Percentiles rank a stretch among this genome's conserved stretches.
Conservation (phyloP, 1,284 basidiomycete species). For the Hymenochaete sp. region DNA sequence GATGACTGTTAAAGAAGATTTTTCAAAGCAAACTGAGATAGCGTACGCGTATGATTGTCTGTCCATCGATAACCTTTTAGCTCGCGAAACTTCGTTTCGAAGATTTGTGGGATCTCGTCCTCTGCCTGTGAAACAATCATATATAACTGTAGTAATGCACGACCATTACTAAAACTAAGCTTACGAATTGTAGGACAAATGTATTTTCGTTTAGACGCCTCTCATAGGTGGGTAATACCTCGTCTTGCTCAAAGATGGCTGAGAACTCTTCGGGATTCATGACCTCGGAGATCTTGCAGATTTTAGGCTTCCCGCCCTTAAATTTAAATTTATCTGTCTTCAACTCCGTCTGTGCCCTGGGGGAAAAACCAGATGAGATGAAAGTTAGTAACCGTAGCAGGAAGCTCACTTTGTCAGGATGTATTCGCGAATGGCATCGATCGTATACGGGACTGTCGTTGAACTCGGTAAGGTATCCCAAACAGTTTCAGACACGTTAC, state of each 20-base stretch:
- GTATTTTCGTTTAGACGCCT: conserved; percentile 31
- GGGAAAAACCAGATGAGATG: not conserved
- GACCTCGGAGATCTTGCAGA: conserved; percentile 33
- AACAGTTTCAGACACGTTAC: conserved; percentile 28
- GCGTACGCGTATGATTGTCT: conserved; percentile 16
- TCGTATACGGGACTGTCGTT: conserved; percentile 2
- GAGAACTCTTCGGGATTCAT: conserved; percentile 30
- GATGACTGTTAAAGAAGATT: conserved; percentile 13
- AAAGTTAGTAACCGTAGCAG: not conserved
- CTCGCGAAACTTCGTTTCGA: conserved; percentile 30
- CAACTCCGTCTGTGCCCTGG: conserved; percentile 35
- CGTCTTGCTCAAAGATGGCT: conserved; percentile 31
- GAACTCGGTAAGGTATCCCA: conserved; percentile 32
- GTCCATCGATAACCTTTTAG: conserved; percentile 32
- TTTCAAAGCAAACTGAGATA: conserved; percentile 12
- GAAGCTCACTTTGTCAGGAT: not conserved
- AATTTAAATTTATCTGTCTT: conserved; percentile 34
- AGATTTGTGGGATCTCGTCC: conserved; percentile 25
- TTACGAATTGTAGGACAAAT: conserved; percentile 29
- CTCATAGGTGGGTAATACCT: conserved; percentile 29
- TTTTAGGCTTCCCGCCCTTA: conserved; percentile 29
- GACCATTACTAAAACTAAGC: conserved; percentile 14
- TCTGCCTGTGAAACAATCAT: conserved; percentile 16
- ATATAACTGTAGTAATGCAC: not conserved
- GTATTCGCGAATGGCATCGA: conserved; percentile 26